Evolutionary conservation across 176 grass and related monocot genomes (phyloP), one percentile per base, ranked within the genome.

Genomic region (Triticum monococcum): DNA sequence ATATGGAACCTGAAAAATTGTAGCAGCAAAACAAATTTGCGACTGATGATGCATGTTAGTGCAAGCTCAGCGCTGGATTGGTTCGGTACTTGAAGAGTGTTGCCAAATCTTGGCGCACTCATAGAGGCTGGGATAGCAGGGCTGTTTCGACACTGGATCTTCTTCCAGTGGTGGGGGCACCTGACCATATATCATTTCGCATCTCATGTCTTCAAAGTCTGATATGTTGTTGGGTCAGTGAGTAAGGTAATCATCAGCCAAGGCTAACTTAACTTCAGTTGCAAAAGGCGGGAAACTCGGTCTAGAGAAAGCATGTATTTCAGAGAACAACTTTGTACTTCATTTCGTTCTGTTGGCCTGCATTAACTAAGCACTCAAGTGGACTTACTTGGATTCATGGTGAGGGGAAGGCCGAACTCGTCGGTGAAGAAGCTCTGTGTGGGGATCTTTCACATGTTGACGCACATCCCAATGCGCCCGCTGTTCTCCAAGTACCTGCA

Each of bases 121-220:
- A 98, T 93, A 98, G 14, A 94, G 88, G 60, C 79, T 86, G 62
- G 90, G 64, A 35, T 94, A 94, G 86, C 96, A 98, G n/a, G 96
- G 81, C 33, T 98, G 93, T 77, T 94, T 92, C 33, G 92, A 94
- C 12, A 71, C 92, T 5, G 91, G 89, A 78, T 98, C 96, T 78
- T 96, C 93, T 91, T 98, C 88, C 32, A 96, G 68, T 8, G 90
- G 92, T 24, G 96, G 93, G 48, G 96, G 96, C 4, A 88, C 86
- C 83, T 94, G 93, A 22, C 93, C 96, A 37, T 96, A 98, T 71
- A 98, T 86, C 96, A 98, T 95, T 79, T 95, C 96, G 45, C 96
- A 95, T 63, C 96, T 98, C 93, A 98, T 96, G 85, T 98, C 96
- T 84, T 98, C 91, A 40, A 98, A 98, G 88, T 98, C 96, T 96